phyloP scores from a whole-genome alignment of 345 rosid genomes.

The Streptanthus diversifolius region DNA sequence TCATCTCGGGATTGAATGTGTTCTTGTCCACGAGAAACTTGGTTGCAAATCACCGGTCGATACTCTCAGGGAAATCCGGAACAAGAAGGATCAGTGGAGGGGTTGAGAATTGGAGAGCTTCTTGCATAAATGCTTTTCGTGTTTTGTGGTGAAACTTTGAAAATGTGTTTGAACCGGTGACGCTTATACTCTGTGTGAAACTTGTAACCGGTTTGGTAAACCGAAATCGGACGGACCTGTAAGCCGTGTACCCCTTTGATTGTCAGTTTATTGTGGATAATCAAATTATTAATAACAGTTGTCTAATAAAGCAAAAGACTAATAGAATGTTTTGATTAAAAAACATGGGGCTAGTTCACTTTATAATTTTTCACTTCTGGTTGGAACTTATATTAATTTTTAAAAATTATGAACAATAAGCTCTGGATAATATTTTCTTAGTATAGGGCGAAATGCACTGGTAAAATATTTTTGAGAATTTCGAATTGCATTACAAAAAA shows the following conservation, averaged over 20 bases:
- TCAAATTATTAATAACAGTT: not conserved
- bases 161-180: not conserved
- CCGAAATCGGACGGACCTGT: slow-evolving; percentile 11
- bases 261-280: not conserved
- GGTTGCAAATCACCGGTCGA: slow-evolving; percentile 64
- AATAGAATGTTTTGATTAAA: not conserved
- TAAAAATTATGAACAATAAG: not conserved
- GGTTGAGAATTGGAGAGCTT: slow-evolving; percentile 39
- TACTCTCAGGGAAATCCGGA: slow-evolving; percentile 58
- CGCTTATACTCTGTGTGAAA: not conserved
- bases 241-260: not conserved
- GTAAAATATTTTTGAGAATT: not conserved
- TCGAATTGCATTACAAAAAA: not conserved
- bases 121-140: not conserved
- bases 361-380: not conserved
- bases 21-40: slow-evolving; percentile 43
- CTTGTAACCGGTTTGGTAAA: not conserved
- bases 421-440: not conserved
- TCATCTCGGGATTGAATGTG: not conserved
- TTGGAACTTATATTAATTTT: not conserved
- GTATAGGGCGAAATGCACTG: too few species aligned
- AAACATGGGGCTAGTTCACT: not conserved
- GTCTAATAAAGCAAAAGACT: too few species aligned
- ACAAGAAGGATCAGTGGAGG: slow-evolving; percentile 71
- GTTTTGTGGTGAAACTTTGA: not conserved